Evolutionary conservation across 2,329 filamentous ascomycete genomes (phyloP).

Genomic region (Torrubiella hemipterigena): DNA sequence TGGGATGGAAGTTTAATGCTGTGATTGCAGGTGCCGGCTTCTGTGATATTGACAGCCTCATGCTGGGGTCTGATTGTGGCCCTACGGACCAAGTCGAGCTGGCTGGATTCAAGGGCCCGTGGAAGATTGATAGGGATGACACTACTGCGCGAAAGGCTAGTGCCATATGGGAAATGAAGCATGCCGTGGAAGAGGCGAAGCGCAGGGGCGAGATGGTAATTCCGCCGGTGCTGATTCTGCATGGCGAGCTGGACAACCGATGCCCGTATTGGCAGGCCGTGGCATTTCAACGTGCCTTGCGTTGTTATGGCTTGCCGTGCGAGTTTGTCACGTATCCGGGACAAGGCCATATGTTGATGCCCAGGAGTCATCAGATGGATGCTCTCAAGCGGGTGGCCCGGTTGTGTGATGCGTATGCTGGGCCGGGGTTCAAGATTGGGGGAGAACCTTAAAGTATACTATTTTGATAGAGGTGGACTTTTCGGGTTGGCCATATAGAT

Average conservation of each 20-base stretch:
- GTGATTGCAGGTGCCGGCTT: constrained; percentile 23
- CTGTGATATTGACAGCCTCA: constrained; percentile 21
- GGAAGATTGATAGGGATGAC: constrained; percentile 7
- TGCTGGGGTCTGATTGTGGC: constrained; percentile 14
- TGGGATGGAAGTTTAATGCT: constrained; percentile 22
- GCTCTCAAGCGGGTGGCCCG: constrained; percentile 10
- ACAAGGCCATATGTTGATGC: constrained; percentile 16
- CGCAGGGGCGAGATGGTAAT: constrained; percentile 4
- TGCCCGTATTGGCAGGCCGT: constrained; percentile 20
- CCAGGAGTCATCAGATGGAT: constrained; percentile 16
- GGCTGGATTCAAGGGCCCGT: constrained; percentile 18
- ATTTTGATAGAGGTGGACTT: no score
- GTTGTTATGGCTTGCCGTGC: constrained; percentile 14
- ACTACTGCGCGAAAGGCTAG: neutral
- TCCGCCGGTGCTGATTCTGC: constrained; percentile 12
- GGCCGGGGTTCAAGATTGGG: no score
- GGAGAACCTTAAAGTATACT: no score
- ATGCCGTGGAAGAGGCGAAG: constrained; percentile 3
- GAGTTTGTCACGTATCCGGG: constrained; percentile 22
- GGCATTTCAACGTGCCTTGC: constrained; percentile 18
- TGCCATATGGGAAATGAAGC: constrained; percentile 4
- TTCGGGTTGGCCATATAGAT: no score
- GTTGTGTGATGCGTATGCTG: constrained; percentile 7
- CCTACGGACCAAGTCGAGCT: constrained; percentile 9
- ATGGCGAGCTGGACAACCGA: constrained; percentile 17